Evolutionary conservation across 257 asterid genomes (phyloP), one percentile per base, ranked within the genome.

Genomic region (Thymus mandschuricus): DNA sequence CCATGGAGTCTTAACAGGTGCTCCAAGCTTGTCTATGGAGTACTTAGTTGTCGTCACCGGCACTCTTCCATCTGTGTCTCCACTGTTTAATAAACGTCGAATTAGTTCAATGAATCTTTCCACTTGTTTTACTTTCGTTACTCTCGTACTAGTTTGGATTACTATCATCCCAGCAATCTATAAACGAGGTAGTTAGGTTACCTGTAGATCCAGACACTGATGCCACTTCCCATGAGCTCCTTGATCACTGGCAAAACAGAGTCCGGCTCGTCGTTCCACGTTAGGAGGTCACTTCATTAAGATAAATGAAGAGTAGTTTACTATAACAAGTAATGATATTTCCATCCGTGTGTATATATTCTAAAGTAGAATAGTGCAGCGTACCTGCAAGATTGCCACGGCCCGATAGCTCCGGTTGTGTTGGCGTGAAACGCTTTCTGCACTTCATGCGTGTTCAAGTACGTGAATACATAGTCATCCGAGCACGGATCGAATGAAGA

Each of bases 371-470:
- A 34, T 34, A 34, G 4, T 34, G 38, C 2, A 34, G 38, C 38
- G 46, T 41, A 85, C 91, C 77, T 82, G 91, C 91, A 83, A 55
- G 34, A 1, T 0, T 43, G 15, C 89, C 94, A 87, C 6, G 76
- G 72, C 49, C 82, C 78, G 3, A 9, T 7, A 45, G 66, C 34
- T 43, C 84, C 82, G 3, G 73, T 81, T 48, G 73, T 64, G 61
- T 83, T 84, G 0, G 86, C 89, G 57, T 88, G 88, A 50, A 86
- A 56, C 0, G 85, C 81, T 13, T 75, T 75, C 67, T 82, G 92
- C 54, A 86, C 88, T 6, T 68, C 68, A 0, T 78, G 88, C 6
- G 28, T 76, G 78, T 86, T 88, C 8, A 84, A 70, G 72, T 84
- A 88, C 31, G 68, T 8, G 10, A 1, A 33, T 0, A 72, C 77